Conservation (phyloP, 306 rosid genomes). For the Comarum palustre region DNA sequence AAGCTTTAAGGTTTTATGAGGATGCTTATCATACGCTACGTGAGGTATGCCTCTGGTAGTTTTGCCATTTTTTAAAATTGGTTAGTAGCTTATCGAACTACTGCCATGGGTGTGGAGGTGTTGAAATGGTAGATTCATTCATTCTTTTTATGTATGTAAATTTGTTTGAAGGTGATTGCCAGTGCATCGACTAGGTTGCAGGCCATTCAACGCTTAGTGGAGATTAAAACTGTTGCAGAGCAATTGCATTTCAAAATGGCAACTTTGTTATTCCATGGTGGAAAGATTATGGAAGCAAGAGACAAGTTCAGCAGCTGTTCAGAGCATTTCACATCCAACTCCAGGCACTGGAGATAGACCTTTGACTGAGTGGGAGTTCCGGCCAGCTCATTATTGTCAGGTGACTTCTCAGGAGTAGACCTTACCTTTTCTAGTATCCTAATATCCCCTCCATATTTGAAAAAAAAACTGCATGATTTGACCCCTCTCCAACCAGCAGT, state of each 20-base stretch:
- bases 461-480: background rate
- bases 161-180: constrained; percentile 52
- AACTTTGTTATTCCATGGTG: constrained; percentile 85
- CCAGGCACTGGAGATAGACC: constrained; percentile 50
- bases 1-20: constrained; percentile 83
- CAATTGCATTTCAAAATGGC: constrained; percentile 84
- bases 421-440: constrained; percentile 10
- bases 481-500: background rate
- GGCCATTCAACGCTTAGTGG: constrained; percentile 75
- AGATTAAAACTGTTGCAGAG: constrained; percentile 79
- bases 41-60: constrained; percentile 48
- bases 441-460: background rate
- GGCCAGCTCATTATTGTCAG: constrained; percentile 84
- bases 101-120: background rate
- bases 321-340: constrained; percentile 45
- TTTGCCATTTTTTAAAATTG: background rate
- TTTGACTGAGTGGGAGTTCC: constrained; percentile 78
- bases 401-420: constrained; percentile 30
- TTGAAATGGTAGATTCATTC: background rate
- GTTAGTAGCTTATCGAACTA: background rate
- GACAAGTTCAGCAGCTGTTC: constrained; percentile 58
- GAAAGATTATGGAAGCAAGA: constrained; percentile 84
- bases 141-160: constrained; percentile 18
- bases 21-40: constrained; percentile 83
- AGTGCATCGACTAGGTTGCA: constrained; percentile 74